These are phyloP conservation scores for Thymus quinquecostatus DNA, from an alignment of 257 asterid genomes.

Conservation along the genomic window DNA sequence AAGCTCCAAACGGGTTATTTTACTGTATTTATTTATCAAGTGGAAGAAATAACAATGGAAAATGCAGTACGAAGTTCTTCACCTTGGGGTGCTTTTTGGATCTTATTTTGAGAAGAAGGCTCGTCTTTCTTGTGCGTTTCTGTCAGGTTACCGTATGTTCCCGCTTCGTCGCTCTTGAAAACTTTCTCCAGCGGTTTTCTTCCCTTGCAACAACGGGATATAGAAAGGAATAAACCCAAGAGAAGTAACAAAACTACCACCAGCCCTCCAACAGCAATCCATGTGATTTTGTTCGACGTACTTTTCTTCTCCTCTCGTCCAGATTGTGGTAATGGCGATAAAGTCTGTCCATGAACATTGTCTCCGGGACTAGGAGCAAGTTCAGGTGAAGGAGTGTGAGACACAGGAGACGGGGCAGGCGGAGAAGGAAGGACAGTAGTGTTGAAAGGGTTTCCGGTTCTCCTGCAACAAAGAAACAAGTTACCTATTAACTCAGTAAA, in stretches of 20 bases:
- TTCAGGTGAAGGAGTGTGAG: slow-evolving; percentile 58
- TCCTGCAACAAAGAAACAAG: slow-evolving; percentile 47
- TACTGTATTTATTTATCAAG: not conserved
- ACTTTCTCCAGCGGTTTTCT: slow-evolving; percentile 35
- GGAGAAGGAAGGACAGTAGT: slow-evolving; percentile 78
- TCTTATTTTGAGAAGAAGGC: slow-evolving; percentile 42
- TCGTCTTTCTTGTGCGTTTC: slow-evolving; percentile 41
- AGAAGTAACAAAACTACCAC: slow-evolving; percentile 43
- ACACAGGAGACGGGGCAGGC: slow-evolving; percentile 55
- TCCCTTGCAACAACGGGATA: slow-evolving; percentile 51
- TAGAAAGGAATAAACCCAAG: slow-evolving; percentile 53
- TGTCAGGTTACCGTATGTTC: slow-evolving; percentile 34
- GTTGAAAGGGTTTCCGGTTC: slow-evolving; percentile 89
- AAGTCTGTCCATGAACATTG: slow-evolving; percentile 45
- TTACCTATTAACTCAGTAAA: slow-evolving; percentile 4
- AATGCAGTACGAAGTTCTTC: slow-evolving; percentile 10
- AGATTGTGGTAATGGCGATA: slow-evolving; percentile 42
- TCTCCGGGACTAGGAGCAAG: slow-evolving; percentile 39
- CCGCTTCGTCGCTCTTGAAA: slow-evolving; percentile 37
- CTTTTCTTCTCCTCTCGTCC: slow-evolving; percentile 35
- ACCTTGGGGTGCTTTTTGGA: slow-evolving; percentile 55
- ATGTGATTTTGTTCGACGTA: slow-evolving; percentile 39
- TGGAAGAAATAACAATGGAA: not conserved
- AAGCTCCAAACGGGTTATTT: slow-evolving; percentile 20
- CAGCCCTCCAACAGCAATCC: slow-evolving; percentile 61